Evolutionary conservation across 495 filamentous ascomycete species (phyloP).

Genomic region (Podospora pseudopauciseta): DNA sequence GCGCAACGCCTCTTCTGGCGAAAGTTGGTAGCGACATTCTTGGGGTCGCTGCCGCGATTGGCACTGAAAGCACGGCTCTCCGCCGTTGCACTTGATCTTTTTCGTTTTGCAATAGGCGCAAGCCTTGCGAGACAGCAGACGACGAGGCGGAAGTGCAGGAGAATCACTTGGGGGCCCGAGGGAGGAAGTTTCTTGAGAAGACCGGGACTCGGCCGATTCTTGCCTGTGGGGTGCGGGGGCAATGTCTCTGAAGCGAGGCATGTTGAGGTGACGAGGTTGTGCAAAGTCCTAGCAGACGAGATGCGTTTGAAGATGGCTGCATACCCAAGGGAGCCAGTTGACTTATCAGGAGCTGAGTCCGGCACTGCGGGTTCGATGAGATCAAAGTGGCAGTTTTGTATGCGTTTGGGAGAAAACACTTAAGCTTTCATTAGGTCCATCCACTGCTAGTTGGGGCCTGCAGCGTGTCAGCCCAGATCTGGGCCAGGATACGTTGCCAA

Average conservation of each 20-base stretch:
- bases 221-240: background rate
- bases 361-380: background rate
- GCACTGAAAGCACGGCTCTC: background rate
- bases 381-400: background rate
- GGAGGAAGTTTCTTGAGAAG: background rate
- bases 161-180: background rate
- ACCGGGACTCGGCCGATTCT: background rate
- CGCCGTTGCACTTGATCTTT: slow-evolving; percentile 3
- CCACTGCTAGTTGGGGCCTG: background rate
- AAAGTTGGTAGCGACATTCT: background rate
- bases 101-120: background rate
- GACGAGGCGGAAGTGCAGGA: background rate
- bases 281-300: background rate
- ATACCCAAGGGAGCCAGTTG: background rate
- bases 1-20: background rate
- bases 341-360: background rate
- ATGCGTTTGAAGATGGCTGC: too few species aligned
- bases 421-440: background rate
- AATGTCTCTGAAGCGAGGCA: background rate
- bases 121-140: background rate
- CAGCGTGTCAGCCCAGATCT: background rate
- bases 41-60: background rate
- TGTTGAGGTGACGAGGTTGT: background rate
- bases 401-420: background rate
- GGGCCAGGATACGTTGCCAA: too few species aligned